Evolutionary conservation across 1,284 basidiomycete species (phyloP).

Genomic region (Cryptococcus neoformans): DNA sequence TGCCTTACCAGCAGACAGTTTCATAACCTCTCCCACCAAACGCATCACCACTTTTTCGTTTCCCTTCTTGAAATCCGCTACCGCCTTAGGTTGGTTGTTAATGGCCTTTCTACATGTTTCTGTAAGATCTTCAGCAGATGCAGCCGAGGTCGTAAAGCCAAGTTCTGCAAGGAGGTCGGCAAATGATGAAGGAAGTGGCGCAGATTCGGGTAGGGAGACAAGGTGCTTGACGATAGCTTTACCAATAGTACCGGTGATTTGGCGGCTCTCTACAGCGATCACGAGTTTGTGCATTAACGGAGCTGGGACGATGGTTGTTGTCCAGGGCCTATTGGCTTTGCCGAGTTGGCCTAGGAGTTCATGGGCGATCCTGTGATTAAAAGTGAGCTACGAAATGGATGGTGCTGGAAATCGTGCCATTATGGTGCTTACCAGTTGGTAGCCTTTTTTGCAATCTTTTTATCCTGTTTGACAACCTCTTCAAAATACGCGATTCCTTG

Average conservation of each 20-base stretch:
- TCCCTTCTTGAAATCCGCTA: slow-evolving; percentile 65
- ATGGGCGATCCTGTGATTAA: slow-evolving; percentile 68
- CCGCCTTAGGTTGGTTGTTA: slow-evolving; percentile 65
- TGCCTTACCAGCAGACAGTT: slow-evolving; percentile 70
- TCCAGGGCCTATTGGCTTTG: slow-evolving; percentile 60
- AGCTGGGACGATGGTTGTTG: slow-evolving; percentile 60
- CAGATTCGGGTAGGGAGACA: slow-evolving; percentile 43
- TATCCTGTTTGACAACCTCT: slow-evolving; percentile 51
- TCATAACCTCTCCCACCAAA: slow-evolving; percentile 88
- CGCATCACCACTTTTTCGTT: slow-evolving; percentile 80
- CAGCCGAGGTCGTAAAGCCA: slow-evolving; percentile 14
- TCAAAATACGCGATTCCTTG: slow-evolving; percentile 73
- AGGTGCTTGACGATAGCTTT: slow-evolving; percentile 65
- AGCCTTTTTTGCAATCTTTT: slow-evolving; percentile 50
- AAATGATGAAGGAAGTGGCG: slow-evolving; percentile 12
- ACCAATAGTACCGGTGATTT: slow-evolving; percentile 59
- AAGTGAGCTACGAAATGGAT: no score
- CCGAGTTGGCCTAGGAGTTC: slow-evolving; percentile 76
- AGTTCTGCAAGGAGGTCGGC: slow-evolving; percentile 50
- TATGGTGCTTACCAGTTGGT: no score
- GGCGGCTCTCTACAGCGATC: slow-evolving; percentile 62
- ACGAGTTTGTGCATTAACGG: slow-evolving; percentile 72
- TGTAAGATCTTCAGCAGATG: slow-evolving; percentile 48
- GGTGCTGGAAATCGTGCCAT: no score
- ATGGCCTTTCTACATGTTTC: slow-evolving; percentile 64